Base-by-base conservation (phyloP, 768 basidiomycete species). In the Boletales sp. region DNA sequence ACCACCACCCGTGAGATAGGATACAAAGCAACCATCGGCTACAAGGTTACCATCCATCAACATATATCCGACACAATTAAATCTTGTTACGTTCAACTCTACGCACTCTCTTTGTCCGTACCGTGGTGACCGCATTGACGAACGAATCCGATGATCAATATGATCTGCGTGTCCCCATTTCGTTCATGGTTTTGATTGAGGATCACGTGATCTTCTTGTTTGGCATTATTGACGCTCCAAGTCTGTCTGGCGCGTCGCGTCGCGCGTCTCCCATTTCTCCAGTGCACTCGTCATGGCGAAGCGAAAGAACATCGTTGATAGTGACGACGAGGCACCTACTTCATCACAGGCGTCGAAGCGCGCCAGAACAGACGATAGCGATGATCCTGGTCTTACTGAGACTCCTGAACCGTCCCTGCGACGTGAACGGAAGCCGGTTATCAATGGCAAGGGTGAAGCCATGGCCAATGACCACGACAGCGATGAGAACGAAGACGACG, bases 281-380 rank as follows among this genome's bases (percentile, higher is more conserved):
- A 18, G 17, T 33, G 18, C 54, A 36, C 43, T 31, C 53, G 9
- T 49, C 45, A 86, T 85, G 84, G 68, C 73, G 9, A 86, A 85
- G 65, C 77, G 83, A 52, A 76, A 74, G 53, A 73, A 73, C 8
- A 50, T 58, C 2, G 61, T 59, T 19, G 72, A 75, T 48, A 75
- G 76, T 19, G 80, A 81, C 38, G 71, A 73, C 33, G 74, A 74
- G 1, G 53, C 53, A 3, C 59, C 56, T 0, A 46, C 55, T 5
- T 58, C 49, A 2, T 69, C 74, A 2, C 74, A 71, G 18, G 62
- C 57, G 0, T 70, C 71, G 8, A 79, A 79, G 58, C 76, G 78
- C 33, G 70, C 73, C 5, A 73, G 74, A 46, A 74, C 71, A 21
- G 66, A 61, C 18, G 76, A 76, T 15, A 64, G 60, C 19, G 72